Evolutionary conservation across 495 filamentous ascomycete species (phyloP).

Genomic region (Aspergillus panamensis): DNA sequence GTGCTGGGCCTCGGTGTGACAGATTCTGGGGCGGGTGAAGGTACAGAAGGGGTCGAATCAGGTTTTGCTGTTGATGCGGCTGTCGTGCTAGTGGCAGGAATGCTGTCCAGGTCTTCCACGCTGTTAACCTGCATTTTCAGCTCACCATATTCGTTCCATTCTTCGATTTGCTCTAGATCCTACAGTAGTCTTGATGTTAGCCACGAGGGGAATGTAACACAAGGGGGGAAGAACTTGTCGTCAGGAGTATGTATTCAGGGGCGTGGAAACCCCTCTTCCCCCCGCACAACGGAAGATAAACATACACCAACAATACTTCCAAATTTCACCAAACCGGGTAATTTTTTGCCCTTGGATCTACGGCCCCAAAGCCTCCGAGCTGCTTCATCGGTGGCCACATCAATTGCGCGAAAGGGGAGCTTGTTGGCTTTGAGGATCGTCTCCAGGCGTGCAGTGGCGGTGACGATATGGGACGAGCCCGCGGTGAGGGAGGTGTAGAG

Average conservation of each 20-base stretch:
- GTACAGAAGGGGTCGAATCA: constrained; percentile 30
- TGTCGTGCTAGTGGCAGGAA: constrained; percentile 48
- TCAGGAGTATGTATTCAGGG: background rate
- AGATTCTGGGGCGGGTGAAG: constrained; percentile 35
- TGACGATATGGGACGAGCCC: constrained; percentile 95
- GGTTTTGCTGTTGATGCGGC: constrained; percentile 19
- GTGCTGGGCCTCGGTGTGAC: constrained; percentile 37
- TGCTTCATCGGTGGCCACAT: constrained; percentile 87
- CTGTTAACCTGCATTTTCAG: constrained; percentile 74
- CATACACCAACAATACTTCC: constrained; percentile 82
- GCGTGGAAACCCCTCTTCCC: background rate
- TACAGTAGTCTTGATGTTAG: constrained; percentile 29
- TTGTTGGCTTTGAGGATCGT: constrained; percentile 95
- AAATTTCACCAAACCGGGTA: constrained; percentile 86
- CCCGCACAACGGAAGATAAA: constrained; percentile 19
- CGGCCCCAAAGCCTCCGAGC: constrained; percentile 89
- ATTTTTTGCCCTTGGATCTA: constrained; percentile 71
- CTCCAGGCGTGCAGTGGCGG: constrained; percentile 90
- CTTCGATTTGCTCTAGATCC: constrained; percentile 92
- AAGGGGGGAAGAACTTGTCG: too few relatives aligned
- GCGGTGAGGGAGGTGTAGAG: constrained; percentile 94
- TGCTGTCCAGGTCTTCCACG: constrained; percentile 34
- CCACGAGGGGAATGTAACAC: background rate
- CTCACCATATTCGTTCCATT: constrained; percentile 99
- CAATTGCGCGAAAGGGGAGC: constrained; percentile 86